These are phyloP conservation scores for Primulina huaijiensis DNA, from an alignment of 257 asterid genomes.

Conservation along the genomic window DNA sequence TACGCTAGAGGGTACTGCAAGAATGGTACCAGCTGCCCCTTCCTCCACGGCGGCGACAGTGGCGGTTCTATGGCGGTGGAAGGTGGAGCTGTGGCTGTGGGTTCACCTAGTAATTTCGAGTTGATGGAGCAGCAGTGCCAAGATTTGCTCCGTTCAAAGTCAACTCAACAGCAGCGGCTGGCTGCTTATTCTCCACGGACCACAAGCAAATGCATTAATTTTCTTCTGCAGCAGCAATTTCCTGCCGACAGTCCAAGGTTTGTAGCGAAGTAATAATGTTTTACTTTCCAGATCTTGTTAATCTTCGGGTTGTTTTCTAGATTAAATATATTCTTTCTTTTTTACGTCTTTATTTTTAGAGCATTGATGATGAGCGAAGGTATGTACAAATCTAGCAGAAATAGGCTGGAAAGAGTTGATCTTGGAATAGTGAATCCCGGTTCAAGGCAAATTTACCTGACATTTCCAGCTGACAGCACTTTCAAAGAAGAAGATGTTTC, in stretches of 20 bases:
- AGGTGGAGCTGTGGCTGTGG: constrained; percentile 31
- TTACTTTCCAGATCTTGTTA: constrained; percentile 1
- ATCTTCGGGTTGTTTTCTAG: neutral
- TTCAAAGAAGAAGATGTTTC: constrained; percentile 71
- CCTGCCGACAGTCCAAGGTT: constrained; percentile 60
- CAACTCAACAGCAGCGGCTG: constrained; percentile 40
- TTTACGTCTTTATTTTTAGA: constrained; percentile 17
- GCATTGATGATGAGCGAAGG: constrained; percentile 50
- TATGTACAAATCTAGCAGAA: constrained; percentile 38
- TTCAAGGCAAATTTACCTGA: constrained; percentile 69
- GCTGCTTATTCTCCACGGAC: constrained; percentile 35
- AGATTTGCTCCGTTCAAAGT: constrained; percentile 50
- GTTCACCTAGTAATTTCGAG: constrained; percentile 52
- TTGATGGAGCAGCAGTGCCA: constrained; percentile 62
- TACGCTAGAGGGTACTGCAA: constrained; percentile 73
- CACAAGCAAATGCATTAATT: constrained; percentile 48
- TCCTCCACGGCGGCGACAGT: constrained; percentile 57
- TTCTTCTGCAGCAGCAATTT: constrained; percentile 49
- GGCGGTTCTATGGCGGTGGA: constrained; percentile 28
- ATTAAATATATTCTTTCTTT: neutral
- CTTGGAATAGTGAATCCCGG: constrained; percentile 50
- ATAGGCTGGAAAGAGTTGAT: constrained; percentile 44
- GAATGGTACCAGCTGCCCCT: constrained; percentile 61
- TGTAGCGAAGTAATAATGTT: neutral
- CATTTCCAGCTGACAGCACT: constrained; percentile 69